phyloP scores from a whole-genome alignment of 2,329 filamentous ascomycete species.

The Pestalotiopsis sp. region DNA sequence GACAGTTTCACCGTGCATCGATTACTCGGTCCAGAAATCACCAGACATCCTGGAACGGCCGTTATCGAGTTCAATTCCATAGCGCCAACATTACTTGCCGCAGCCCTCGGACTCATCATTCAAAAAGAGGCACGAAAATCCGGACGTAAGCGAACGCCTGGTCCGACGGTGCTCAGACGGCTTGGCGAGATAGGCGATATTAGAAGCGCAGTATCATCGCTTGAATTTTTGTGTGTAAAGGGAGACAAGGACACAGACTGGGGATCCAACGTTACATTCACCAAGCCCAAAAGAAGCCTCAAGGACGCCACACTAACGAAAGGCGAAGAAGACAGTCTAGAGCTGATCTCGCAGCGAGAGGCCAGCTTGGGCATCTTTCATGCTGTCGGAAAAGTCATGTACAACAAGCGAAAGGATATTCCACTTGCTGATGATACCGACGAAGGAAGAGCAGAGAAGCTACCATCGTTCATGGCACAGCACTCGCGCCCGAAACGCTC shows the following conservation, averaged over 20 bases:
- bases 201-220: constrained; percentile 84
- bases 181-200: constrained; percentile 90
- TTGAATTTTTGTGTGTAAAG: constrained; percentile 90
- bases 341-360: constrained; percentile 83
- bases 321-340: constrained; percentile 78
- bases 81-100: constrained; percentile 81
- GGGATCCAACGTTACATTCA: constrained; percentile 73
- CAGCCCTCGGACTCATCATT: constrained; percentile 80
- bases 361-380: constrained; percentile 93
- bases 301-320: constrained; percentile 66
- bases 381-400: constrained; percentile 91
- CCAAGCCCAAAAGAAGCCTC: constrained; percentile 65
- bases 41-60: constrained; percentile 76
- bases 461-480: constrained; percentile 63
- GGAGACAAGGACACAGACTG: constrained; percentile 75
- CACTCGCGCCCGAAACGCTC: constrained; percentile 63
- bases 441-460: constrained; percentile 49
- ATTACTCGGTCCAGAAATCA: constrained; percentile 82
- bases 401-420: constrained; percentile 82
- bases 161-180: constrained; percentile 74
- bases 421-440: constrained; percentile 35
- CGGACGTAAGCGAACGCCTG: constrained; percentile 73
- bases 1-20: constrained; percentile 94
- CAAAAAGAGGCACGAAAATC: constrained; percentile 84
- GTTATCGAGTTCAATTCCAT: constrained; percentile 93